Percentiles rank a stretch among this genome's conserved stretches.
Evolutionary conservation across 176 grass and related monocot species (phyloP).

Genomic region (Aegilops speltoides): DNA sequence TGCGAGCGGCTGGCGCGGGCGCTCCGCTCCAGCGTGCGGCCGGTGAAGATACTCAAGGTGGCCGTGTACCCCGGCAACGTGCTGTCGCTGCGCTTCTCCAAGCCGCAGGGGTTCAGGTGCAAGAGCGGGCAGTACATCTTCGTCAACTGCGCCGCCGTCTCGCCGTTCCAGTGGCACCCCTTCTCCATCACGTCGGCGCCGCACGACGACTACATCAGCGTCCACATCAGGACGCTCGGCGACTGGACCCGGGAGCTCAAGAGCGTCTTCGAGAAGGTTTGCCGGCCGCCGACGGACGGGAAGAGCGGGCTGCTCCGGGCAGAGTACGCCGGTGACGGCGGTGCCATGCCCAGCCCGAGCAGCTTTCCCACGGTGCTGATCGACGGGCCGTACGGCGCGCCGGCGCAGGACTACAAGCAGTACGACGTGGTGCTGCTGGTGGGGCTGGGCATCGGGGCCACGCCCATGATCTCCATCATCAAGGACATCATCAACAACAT

Average conservation of each 20-base stretch:
- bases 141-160: constrained; percentile 92
- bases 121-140: constrained; percentile 92
- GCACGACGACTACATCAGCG: constrained; percentile 78
- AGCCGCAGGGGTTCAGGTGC: constrained; percentile 80
- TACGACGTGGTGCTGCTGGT: constrained; percentile 86
- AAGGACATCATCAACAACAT: constrained; percentile 98
- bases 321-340: constrained; percentile 62
- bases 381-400: constrained; percentile 84
- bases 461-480: constrained; percentile 93
- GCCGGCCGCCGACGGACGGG: constrained; percentile 73
- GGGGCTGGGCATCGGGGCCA: constrained; percentile 83
- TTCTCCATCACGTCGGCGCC: constrained; percentile 98
- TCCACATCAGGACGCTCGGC: constrained; percentile 86
- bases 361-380: constrained; percentile 87
- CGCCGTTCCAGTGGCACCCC: constrained; percentile 96
- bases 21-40: constrained; percentile 64
- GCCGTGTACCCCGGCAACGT: constrained; percentile 87
- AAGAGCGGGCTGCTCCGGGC: constrained; percentile 85
- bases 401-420: constrained; percentile 95
- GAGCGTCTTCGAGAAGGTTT: constrained; percentile 80
- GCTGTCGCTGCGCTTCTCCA: constrained; percentile 73
- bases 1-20: constrained; percentile 67
- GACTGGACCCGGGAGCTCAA: constrained; percentile 97
- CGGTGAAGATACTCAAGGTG: constrained; percentile 87
- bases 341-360: constrained; percentile 46